These are phyloP conservation scores for Conringia planisiliqua DNA, from an alignment of 345 rosid species.

Conservation along the genomic window DNA sequence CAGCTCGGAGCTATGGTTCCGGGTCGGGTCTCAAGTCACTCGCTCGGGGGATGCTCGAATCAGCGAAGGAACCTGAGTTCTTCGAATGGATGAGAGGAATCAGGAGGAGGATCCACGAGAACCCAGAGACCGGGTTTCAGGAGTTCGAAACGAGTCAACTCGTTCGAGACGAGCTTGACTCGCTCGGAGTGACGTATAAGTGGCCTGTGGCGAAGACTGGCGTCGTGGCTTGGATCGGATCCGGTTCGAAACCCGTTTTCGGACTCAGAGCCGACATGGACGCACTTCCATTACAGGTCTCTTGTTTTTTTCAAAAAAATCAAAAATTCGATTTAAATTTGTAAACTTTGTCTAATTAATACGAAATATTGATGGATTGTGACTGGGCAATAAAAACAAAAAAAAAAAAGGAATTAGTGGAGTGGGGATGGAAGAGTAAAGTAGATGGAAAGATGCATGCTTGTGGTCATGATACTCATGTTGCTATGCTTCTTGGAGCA, in stretches of 20 bases:
- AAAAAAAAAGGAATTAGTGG: slow-evolving; percentile 60
- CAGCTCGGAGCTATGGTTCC: slow-evolving; percentile 14
- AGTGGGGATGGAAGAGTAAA: slow-evolving; percentile 73
- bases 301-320: neutral
- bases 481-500: slow-evolving; percentile 76
- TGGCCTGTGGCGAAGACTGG: slow-evolving; percentile 74
- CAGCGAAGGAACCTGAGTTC: slow-evolving; percentile 55
- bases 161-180: slow-evolving; percentile 55
- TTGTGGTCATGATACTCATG: slow-evolving; percentile 75
- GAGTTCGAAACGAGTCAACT: slow-evolving; percentile 60
- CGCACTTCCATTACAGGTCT: slow-evolving; percentile 69
- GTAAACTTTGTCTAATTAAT: neutral
- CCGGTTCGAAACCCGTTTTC: slow-evolving; percentile 52
- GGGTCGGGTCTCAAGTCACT: slow-evolving; percentile 30
- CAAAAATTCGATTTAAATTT: neutral
- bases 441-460: slow-evolving; percentile 72
- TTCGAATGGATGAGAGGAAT: slow-evolving; percentile 59
- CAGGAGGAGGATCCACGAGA: slow-evolving; percentile 57
- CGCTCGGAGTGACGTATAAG: slow-evolving; percentile 51
- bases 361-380: neutral
- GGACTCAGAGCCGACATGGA: slow-evolving; percentile 77
- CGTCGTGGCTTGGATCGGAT: slow-evolving; percentile 57
- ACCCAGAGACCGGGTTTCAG: slow-evolving; percentile 71
- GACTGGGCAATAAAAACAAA: too few species aligned
- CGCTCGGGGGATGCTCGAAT: slow-evolving; percentile 35